Percentiles rank a stretch among this genome's conserved stretches.
These are phyloP conservation scores for Colletotrichum trifolii DNA, from an alignment of 2,329 filamentous ascomycete species.

Conservation along the genomic window DNA sequence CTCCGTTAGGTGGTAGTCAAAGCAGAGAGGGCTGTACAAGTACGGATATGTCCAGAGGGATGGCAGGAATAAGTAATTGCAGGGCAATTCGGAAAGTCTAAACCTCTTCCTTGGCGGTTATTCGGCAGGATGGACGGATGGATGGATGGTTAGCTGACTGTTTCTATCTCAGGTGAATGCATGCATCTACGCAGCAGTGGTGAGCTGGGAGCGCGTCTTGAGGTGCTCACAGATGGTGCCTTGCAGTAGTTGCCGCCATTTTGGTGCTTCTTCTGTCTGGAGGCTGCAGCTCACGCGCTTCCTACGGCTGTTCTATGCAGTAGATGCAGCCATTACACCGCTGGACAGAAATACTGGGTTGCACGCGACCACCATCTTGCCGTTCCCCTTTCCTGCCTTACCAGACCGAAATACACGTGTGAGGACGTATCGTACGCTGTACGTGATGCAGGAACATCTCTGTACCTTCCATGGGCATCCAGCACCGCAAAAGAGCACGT, in stretches of 20 bases:
- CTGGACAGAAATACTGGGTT: slow-evolving; percentile 25
- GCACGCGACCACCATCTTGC: slow-evolving; percentile 22
- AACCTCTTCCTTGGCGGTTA: slow-evolving; percentile 15
- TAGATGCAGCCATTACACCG: neutral
- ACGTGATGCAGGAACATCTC: neutral
- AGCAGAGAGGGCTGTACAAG: too few relatives aligned
- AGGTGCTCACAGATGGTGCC: slow-evolving; percentile 29
- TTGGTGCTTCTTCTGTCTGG: slow-evolving; percentile 33
- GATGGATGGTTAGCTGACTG: slow-evolving; percentile 1
- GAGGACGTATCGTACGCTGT: neutral
- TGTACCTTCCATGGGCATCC: neutral
- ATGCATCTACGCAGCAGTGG: too few relatives aligned
- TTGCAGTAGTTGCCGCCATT: slow-evolving; percentile 35
- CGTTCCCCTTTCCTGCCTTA: slow-evolving; percentile 24
- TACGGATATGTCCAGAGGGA: neutral
- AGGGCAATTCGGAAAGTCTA: neutral
- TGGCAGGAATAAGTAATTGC: neutral
- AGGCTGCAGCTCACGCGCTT: slow-evolving; percentile 35
- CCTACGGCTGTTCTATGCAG: slow-evolving; percentile 14
- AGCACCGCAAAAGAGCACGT: too few relatives aligned
- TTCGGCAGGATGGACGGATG: slow-evolving; percentile 7
- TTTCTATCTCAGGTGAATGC: slow-evolving; percentile 13
- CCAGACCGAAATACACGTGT: neutral
- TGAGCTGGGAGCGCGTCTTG: too few relatives aligned
- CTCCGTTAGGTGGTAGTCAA: too few relatives aligned